Evolutionary conservation across 495 filamentous ascomycete genomes (phyloP).

Genomic region (Bryoglossum gracile): DNA sequence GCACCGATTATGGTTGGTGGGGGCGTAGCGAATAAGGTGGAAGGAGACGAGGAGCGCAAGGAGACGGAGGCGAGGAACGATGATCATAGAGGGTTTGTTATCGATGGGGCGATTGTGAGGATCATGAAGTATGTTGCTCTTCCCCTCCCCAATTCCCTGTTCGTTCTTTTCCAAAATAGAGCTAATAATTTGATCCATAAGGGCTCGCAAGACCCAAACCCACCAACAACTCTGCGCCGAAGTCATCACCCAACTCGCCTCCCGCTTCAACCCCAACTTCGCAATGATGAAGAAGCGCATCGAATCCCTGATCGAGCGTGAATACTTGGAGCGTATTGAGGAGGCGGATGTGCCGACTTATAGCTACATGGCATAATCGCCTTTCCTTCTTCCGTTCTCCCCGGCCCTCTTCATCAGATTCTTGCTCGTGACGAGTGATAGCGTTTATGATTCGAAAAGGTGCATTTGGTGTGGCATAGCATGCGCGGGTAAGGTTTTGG

Average conservation of each 20-base stretch:
- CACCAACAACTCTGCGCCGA: slow-evolving; percentile 81
- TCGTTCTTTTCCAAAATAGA: neutral
- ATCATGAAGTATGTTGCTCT: slow-evolving; percentile 80
- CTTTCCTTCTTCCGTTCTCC: too few species aligned
- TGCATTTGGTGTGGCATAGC: too few species aligned
- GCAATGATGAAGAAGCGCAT: slow-evolving; percentile 90
- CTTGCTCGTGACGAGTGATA: too few species aligned
- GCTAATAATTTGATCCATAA: slow-evolving; percentile 34
- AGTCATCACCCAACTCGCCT: slow-evolving; percentile 69
- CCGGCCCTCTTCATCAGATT: too few species aligned
- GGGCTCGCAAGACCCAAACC: slow-evolving; percentile 77
- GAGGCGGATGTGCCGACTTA: slow-evolving; percentile 61
- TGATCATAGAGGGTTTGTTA: slow-evolving; percentile 63
- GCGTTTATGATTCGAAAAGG: too few species aligned
- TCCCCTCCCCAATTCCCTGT: neutral
- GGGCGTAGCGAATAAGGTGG: slow-evolving; percentile 72
- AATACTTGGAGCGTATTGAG: slow-evolving; percentile 88
- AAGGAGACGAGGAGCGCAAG: slow-evolving; percentile 73
- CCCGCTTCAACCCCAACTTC: slow-evolving; percentile 83
- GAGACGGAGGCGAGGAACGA: slow-evolving; percentile 86
- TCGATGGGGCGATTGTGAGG: slow-evolving; percentile 86
- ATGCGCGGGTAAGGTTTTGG: too few species aligned
- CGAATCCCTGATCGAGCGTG: slow-evolving; percentile 82
- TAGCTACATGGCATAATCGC: slow-evolving; percentile 56
- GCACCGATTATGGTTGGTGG: slow-evolving; percentile 52